Base-by-base conservation (phyloP, 257 asterid species). In the Fraxinus excelsior region DNA sequence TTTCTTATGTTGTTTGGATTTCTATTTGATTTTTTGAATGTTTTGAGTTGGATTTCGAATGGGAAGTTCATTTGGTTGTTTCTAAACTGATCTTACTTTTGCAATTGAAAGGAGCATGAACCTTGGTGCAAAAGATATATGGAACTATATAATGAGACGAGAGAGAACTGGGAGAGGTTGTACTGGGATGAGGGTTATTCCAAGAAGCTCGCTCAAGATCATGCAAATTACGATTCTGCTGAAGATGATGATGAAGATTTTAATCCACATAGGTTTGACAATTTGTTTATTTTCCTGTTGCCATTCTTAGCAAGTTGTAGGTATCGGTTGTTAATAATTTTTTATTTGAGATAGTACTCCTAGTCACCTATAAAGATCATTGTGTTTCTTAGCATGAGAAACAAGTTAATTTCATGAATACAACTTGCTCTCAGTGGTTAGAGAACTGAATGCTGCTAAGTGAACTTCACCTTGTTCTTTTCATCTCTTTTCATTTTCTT, bases 151-250 rank as follows among this genome's bases (percentile, higher is more conserved):
- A 93, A 89, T 69, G 99, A 95, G 87, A 86, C 89, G 75, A 87
- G 99, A 80, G 99, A 93, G 87, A 93, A 91, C 60, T 95, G 99
- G 99, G 99, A 95, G 87, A 91, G 96, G 86, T 84, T 95, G 78
- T 95, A 93, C 53, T 95, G 99, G 99, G 97, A 95, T 67, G 98
- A 93, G 79, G 99, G 99, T 11, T 95, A 90, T 80, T 90, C 98
- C 65, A 95, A 89, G 83, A 95, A 93, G 84, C 94, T 95, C 74
- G 99, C 91, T 80, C 91, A 86, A 70, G 99, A 95, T 82, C 99
- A 92, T 76, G 94, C 97, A 49, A 93, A 90, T 75, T 95, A 89
- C 68, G 99, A 93, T 67, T 93, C 99, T 70, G 88, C 96, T 53
- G 98, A 91, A 78, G 97, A 93, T n/a, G 99, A 94, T 67, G 97